These are phyloP conservation scores for Kazachstania sp. DNA, from an alignment of 1,139 yeast genomes.

Conservation along the genomic window DNA sequence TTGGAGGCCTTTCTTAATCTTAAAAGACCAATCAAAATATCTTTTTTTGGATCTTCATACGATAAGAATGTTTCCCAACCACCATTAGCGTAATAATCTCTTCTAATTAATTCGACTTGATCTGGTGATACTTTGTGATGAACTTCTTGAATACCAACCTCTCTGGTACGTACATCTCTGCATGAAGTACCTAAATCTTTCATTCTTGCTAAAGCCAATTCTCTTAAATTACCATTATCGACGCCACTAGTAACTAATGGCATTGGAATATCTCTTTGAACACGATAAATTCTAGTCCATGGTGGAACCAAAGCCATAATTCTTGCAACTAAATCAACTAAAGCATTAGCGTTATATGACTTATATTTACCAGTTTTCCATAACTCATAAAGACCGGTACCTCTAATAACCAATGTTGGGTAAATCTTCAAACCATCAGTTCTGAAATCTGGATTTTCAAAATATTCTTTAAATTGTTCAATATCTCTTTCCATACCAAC, in stretches of 20 bases:
- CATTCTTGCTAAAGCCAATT: constrained; percentile 93
- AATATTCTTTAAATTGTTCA: constrained; percentile 91
- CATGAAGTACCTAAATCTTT: constrained; percentile 95
- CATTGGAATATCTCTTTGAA: constrained; percentile 98
- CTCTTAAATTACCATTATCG: constrained; percentile 94
- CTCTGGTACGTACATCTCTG: constrained; percentile 96
- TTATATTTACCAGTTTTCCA: constrained; percentile 96
- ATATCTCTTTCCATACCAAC: constrained; percentile 98
- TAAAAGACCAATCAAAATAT: constrained; percentile 82
- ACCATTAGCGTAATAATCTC: constrained; percentile 95
- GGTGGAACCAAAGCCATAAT: constrained; percentile 96
- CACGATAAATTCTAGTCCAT: constrained; percentile 98
- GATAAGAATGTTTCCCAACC: constrained; percentile 98
- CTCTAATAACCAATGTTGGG: constrained; percentile 94
- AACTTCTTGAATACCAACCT: constrained; percentile 97
- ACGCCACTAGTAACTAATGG: constrained; percentile 97
- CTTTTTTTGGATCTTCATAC: constrained; percentile 96
- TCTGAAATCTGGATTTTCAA: constrained; percentile 93
- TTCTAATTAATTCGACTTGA: constrained; percentile 87
- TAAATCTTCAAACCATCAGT: constrained; percentile 94
- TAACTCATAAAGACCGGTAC: constrained; percentile 92
- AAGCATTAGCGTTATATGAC: constrained; percentile 89
- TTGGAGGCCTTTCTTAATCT: constrained; percentile 84
- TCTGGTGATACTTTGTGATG: constrained; percentile 97
- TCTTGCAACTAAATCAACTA: constrained; percentile 90